These are phyloP conservation scores for Bacidia gigantensis DNA, from an alignment of 495 filamentous ascomycete genomes.

Conservation along the genomic window DNA sequence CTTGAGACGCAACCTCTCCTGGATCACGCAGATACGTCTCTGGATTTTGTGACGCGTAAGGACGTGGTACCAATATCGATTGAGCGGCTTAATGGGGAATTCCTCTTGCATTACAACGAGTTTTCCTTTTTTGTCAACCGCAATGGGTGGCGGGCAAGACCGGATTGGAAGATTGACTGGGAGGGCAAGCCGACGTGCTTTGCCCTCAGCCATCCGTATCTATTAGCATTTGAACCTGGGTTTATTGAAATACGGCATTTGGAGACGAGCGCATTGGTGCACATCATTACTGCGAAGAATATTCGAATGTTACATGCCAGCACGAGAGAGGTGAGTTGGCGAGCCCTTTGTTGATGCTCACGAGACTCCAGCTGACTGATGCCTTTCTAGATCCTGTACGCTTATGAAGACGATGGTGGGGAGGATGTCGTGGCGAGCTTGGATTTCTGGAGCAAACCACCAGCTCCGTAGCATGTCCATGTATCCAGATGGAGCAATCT, in stretches of 20 bases:
- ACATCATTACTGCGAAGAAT: conserved; percentile 90
- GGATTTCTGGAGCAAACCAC: conserved; percentile 69
- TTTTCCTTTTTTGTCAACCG: conserved; percentile 98
- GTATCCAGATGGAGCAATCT: neutral
- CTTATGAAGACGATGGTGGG: conserved; percentile 88
- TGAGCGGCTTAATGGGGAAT: conserved; percentile 89
- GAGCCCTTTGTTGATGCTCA: no score
- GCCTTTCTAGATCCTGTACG: conserved; percentile 66
- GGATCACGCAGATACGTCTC: conserved; percentile 93
- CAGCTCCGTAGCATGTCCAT: neutral
- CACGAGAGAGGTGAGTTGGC: conserved; percentile 85
- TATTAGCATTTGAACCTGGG: conserved; percentile 95
- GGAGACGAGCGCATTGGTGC: conserved; percentile 76
- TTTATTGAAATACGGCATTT: conserved; percentile 95
- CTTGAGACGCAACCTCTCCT: conserved; percentile 93
- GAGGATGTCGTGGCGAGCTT: conserved; percentile 89
- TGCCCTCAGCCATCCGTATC: conserved; percentile 87
- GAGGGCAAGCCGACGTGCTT: conserved; percentile 86
- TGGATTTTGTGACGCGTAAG: conserved; percentile 88
- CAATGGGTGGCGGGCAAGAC: conserved; percentile 90
- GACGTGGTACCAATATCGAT: conserved; percentile 97
- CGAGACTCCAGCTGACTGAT: neutral
- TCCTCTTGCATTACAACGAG: conserved; percentile 94
- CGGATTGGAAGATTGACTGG: conserved; percentile 96
- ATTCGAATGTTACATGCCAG: conserved; percentile 95